Evolutionary conservation across 176 grass and related monocot species (phyloP).

Genomic region (Aegilops sharonensis): DNA sequence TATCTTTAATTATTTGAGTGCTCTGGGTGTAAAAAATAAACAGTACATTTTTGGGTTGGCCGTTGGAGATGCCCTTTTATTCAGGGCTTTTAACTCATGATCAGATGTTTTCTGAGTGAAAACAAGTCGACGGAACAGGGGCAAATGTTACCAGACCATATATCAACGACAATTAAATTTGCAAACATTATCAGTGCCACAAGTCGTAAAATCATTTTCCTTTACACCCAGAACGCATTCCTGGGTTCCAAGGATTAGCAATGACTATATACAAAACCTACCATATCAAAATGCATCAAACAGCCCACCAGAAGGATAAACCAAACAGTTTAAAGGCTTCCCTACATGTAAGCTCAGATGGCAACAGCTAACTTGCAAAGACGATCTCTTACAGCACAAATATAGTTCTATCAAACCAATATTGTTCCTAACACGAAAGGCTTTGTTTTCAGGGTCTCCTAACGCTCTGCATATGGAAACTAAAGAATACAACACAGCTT

Average conservation of each 20-base stretch:
- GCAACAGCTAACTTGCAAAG: background rate
- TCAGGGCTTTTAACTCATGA: too few species aligned
- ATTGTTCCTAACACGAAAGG: conserved; percentile 32
- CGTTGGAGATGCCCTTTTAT: too few species aligned
- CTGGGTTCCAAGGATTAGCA: background rate
- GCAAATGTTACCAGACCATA: too few species aligned
- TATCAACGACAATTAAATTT: too few species aligned
- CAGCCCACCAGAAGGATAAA: background rate
- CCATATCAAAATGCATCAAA: background rate
- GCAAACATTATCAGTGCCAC: too few species aligned
- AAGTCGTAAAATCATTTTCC: background rate
- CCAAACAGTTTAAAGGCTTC: conserved; percentile 1
- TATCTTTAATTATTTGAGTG: too few species aligned
- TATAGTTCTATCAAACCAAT: conserved; percentile 35
- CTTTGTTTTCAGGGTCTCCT: conserved; percentile 35
- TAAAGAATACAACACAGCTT: conserved; percentile 51
- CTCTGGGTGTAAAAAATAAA: too few species aligned
- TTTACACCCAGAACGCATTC: background rate
- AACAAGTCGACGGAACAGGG: too few species aligned
- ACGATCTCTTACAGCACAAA: conserved; percentile 37
- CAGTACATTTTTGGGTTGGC: too few species aligned
- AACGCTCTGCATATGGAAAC: conserved; percentile 36
- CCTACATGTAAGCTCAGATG: conserved; percentile 34
- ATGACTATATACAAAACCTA: background rate
- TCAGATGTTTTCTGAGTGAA: too few species aligned